Conservation (phyloP, 2,329 filamentous ascomycete genomes). For the Alternaria longipes region DNA sequence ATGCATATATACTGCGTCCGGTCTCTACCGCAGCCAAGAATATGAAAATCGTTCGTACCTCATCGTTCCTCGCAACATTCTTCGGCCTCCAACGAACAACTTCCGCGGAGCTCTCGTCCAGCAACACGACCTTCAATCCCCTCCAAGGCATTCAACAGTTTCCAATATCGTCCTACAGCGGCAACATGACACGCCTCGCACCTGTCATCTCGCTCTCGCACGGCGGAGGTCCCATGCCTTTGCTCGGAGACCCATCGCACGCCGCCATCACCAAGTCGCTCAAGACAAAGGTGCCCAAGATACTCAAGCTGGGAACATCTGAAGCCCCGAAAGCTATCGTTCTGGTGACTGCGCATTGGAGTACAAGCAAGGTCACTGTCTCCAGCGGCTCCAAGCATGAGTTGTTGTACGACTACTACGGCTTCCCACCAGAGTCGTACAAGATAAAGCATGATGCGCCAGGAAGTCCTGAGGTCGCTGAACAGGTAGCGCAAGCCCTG, state of each 20-base stretch:
- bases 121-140: slow-evolving; percentile 38
- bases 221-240: slow-evolving; percentile 64
- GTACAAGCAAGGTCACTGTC: slow-evolving; percentile 60
- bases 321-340: slow-evolving; percentile 63
- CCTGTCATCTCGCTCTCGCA: slow-evolving; percentile 53
- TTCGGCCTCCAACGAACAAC: slow-evolving; percentile 16
- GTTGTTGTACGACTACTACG: slow-evolving; percentile 68
- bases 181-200: slow-evolving; percentile 47
- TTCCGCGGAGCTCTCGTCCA: slow-evolving; percentile 12
- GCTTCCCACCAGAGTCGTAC: slow-evolving; percentile 67
- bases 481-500: slow-evolving; percentile 59
- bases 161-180: slow-evolving; percentile 31
- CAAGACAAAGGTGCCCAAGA: slow-evolving; percentile 62
- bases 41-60: slow-evolving; percentile 29
- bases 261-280: slow-evolving; percentile 62
- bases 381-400: slow-evolving; percentile 59
- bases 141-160: slow-evolving; percentile 39
- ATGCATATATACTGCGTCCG: slow-evolving; percentile 5
- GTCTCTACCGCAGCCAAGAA: slow-evolving; percentile 3
- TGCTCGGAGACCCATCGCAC: slow-evolving; percentile 65
- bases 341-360: slow-evolving; percentile 69
- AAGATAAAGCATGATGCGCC: slow-evolving; percentile 65
- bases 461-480: slow-evolving; percentile 64
- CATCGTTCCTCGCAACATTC: slow-evolving; percentile 25
- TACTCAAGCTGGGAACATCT: slow-evolving; percentile 64